A percentile compares a stretch with the other conserved stretches of the same genome.
phyloP scores from a whole-genome alignment of 176 grass and related monocot genomes.

The Pontederia crassipes region DNA sequence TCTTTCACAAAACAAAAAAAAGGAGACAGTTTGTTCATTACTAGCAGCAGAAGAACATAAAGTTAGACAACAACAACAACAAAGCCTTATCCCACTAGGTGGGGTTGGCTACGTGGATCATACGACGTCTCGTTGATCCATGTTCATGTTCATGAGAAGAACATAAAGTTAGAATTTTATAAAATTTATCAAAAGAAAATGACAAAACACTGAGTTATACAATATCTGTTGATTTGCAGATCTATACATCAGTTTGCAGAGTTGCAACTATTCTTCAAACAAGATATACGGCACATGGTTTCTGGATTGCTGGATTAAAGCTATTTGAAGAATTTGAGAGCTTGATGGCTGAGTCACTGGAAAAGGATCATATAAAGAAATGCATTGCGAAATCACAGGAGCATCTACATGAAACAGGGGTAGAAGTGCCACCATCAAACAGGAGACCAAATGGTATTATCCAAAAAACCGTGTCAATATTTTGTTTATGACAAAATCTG shows the following conservation, averaged over 20 bases:
- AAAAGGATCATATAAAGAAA: slow-evolving; percentile 62
- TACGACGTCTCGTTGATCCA: no score
- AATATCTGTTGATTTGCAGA: slow-evolving; percentile 23
- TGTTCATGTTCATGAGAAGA: no score
- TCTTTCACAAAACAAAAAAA: no score
- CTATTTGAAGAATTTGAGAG: slow-evolving; percentile 65
- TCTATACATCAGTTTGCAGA: slow-evolving; percentile 61
- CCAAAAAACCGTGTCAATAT: slow-evolving; percentile 2
- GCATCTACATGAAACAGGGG: slow-evolving; percentile 61
- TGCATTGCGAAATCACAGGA: slow-evolving; percentile 59
- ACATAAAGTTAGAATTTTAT: background rate
- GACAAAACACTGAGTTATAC: background rate
- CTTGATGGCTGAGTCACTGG: slow-evolving; percentile 33
- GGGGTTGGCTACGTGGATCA: no score
- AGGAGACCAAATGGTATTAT: slow-evolving; percentile 50
- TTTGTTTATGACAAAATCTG: background rate
- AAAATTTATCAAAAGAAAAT: background rate
- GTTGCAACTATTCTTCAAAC: slow-evolving; percentile 79
- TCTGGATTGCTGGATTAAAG: slow-evolving; percentile 74
- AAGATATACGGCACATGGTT: slow-evolving; percentile 76
- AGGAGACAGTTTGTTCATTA: no score
- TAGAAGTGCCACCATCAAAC: slow-evolving; percentile 40
- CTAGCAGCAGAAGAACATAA: no score
- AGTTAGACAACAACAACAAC: no score
- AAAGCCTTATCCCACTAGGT: no score